Conservation (phyloP, 352 stramenopile species). For the Phytophthora macrochlamydospora region DNA sequence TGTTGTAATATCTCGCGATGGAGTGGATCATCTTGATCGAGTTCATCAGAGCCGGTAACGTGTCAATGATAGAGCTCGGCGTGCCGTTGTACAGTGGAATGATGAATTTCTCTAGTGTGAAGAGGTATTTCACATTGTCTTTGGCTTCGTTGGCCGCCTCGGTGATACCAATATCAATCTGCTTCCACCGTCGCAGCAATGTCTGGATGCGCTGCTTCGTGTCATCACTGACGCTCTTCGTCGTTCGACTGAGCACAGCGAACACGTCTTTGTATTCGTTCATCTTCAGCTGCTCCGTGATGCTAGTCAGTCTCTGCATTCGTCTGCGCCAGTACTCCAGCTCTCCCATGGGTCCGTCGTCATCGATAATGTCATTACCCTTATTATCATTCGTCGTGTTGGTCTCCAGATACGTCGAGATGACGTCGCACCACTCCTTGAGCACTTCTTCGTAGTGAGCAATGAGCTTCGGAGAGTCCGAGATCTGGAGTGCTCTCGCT, state of each 20-base stretch:
- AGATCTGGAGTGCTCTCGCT: constrained; percentile 64
- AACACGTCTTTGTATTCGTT: constrained; percentile 97
- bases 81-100: constrained; percentile 91
- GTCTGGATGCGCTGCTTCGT: constrained; percentile 94
- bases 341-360: constrained; percentile 95
- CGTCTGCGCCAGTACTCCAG: constrained; percentile 96
- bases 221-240: constrained; percentile 86
- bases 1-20: constrained; percentile 99
- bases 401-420: constrained; percentile 93
- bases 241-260: constrained; percentile 87
- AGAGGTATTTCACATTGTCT: constrained; percentile 99
- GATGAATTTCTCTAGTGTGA: constrained; percentile 97
- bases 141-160: constrained; percentile 98
- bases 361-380: constrained; percentile 75
- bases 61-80: constrained; percentile 98
- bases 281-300: constrained; percentile 98
- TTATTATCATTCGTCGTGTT: constrained; percentile 74
- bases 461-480: constrained; percentile 91
- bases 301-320: constrained; percentile 98
- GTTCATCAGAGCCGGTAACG: constrained; percentile 97
- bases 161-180: constrained; percentile 98
- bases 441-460: constrained; percentile 96
- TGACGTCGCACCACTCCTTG: constrained; percentile 97
- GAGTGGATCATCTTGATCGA: constrained; percentile 99
- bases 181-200: constrained; percentile 96